Base-by-base conservation (phyloP, 1,284 basidiomycete species). In the Marasmius sp. region DNA sequence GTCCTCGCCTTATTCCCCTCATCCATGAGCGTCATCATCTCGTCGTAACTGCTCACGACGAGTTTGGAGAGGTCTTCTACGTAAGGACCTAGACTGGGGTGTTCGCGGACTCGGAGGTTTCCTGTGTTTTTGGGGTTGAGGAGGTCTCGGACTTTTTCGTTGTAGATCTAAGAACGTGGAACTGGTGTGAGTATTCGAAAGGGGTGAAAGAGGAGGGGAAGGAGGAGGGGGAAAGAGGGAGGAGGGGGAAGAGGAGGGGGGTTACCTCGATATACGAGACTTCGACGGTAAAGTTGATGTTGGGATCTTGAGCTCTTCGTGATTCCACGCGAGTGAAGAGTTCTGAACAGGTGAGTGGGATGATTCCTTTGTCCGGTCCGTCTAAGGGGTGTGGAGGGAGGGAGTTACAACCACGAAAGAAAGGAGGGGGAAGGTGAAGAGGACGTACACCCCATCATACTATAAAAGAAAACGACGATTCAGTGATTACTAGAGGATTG, bases 21-120 rank as follows among this genome's bases (percentile, higher is more conserved):
- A 78, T 99, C 97, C 96, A 98, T 98, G 71, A 99, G 87, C 8
- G 90, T 94, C 89, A 98, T 97, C 88, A 99, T 97, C 74, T 97
- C 96, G 27, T 91, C 84, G 74, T 96, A 98, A 72, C 85, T 93
- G 71, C 86, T 89, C 49, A 98, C 97, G 34, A 92, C 91, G 52
- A 98, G 87, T 75, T 95, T 95, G 71, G 94, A 96, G 56, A 99
- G 82, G 78, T 97, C 95, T 75, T 99, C 97, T 59, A 99, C 97
- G 72, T 99, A 99, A 8, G 97, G 97, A 12, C 94, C 94, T 45
- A 95, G 75, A 70, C 86, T 95, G 8, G 97, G 97, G 76, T 98
- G 97, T 76, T 99, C 97, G 70, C 97, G 90, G 63, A 99, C 97
- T 71, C 95, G 88, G 61, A 99, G 86, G 72, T 98, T 98, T 61